Percentiles rank a stretch among this genome's conserved stretches.
phyloP scores from a whole-genome alignment of 495 filamentous ascomycete genomes.

The Tuber umbilicatum region DNA sequence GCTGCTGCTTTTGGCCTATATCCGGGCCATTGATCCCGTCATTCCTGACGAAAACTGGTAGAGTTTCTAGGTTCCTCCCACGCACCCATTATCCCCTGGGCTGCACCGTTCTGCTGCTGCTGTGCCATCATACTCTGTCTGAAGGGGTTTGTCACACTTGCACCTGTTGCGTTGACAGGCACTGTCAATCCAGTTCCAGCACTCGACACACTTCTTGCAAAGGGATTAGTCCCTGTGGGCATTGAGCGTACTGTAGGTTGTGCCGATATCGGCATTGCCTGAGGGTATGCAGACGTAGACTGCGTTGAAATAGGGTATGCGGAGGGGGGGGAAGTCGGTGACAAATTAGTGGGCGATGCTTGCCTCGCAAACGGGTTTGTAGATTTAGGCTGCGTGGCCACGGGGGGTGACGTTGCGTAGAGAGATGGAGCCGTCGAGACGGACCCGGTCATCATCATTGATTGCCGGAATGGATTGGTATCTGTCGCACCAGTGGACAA shows the following conservation, averaged over 20 bases:
- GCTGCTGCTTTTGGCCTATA: conserved; percentile 14
- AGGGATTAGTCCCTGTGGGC: conserved; percentile 65
- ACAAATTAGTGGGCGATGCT: conserved; percentile 45
- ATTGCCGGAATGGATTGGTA: conserved; percentile 85
- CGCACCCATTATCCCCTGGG: conserved; percentile 68
- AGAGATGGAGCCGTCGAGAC: conserved; percentile 46
- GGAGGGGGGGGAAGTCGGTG: conserved; percentile 44
- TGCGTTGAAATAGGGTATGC: conserved; percentile 49
- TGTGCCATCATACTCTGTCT: conserved; percentile 78
- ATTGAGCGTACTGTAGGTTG: conserved; percentile 37
- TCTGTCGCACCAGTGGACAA: conserved; percentile 50
- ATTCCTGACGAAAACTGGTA: conserved; percentile 81
- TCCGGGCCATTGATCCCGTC: conserved; percentile 1
- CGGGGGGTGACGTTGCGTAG: conserved; percentile 34
- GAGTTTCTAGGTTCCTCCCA: conserved; percentile 69
- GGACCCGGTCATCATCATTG: conserved; percentile 58
- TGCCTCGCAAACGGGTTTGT: conserved; percentile 79
- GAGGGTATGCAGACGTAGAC: conserved; percentile 46
- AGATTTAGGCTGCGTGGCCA: conserved; percentile 49
- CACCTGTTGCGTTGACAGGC: conserved; percentile 65
- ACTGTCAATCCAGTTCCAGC: conserved; percentile 46
- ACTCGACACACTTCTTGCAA: conserved; percentile 52
- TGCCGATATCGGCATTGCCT: conserved; percentile 34
- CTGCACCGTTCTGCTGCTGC: conserved; percentile 57
- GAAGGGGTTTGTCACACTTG: conserved; percentile 72